Percentiles rank a stretch among this genome's conserved stretches.
Conservation (phyloP, 2,329 filamentous ascomycete genomes). For the Chaetomium olivaceum region DNA sequence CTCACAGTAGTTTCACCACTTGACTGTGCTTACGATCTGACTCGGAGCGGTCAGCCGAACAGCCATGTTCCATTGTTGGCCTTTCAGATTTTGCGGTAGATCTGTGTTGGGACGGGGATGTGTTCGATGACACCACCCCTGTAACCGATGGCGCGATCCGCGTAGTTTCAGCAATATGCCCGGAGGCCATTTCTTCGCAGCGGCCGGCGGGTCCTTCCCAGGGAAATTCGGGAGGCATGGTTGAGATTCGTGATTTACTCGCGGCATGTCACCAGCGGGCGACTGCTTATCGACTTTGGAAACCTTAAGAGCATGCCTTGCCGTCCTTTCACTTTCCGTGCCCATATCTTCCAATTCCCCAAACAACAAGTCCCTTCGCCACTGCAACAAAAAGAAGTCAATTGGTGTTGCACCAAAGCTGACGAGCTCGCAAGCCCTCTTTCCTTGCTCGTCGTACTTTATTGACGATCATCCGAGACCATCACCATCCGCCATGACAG, state of each 20-base stretch:
- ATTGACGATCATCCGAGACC: not conserved
- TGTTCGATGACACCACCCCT: conserved; percentile 33
- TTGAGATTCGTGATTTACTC: conserved; percentile 28
- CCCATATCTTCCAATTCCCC: not conserved
- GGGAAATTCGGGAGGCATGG: conserved; percentile 2
- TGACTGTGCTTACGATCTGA: not conserved
- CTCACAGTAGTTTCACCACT: not conserved
- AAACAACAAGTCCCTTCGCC: not conserved
- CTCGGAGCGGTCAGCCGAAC: not conserved
- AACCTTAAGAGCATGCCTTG: not conserved
- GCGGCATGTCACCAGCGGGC: conserved; percentile 29
- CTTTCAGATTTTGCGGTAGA: conserved; percentile 2
- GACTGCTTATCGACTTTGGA: conserved; percentile 4
- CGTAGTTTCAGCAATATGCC: conserved; percentile 21
- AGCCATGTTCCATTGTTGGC: not conserved
- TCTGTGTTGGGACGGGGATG: not conserved
- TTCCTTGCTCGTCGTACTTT: not conserved
- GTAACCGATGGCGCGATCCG: conserved; percentile 35
- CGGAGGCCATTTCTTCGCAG: not conserved
- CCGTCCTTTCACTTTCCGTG: not conserved
- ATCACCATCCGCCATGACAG: conserved; percentile 20
- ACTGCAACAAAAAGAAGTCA: not conserved
- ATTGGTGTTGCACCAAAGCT: not conserved
- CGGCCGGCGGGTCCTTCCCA: conserved; percentile 2
- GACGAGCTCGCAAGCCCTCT: not conserved